These are phyloP conservation scores for Castanospermum australe DNA, from an alignment of 306 rosid genomes.

Conservation along the genomic window DNA sequence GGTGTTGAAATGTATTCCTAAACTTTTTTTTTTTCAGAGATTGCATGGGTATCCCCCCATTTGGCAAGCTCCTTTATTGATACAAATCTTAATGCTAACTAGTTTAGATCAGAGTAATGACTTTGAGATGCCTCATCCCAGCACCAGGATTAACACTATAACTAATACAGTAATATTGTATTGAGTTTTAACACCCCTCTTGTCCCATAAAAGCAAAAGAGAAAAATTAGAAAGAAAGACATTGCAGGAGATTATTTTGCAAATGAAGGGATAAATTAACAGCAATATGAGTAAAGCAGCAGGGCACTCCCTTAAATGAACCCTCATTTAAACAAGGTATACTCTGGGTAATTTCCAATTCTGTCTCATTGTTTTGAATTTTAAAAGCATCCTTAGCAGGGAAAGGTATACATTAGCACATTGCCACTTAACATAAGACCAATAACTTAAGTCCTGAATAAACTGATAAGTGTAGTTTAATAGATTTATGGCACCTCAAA, in stretches of 20 bases:
- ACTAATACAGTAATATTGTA: background rate
- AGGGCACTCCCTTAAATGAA: background rate
- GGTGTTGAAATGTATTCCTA: background rate
- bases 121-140: background rate
- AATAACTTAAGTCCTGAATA: background rate
- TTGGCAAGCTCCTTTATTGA: background rate
- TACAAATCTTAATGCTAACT: background rate
- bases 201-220: background rate
- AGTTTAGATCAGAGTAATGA: background rate
- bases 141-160: background rate
- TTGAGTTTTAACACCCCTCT: background rate
- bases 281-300: background rate
- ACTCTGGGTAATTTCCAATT: background rate
- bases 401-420: background rate
- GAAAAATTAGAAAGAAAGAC: background rate
- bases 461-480: background rate
- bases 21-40: background rate
- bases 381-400: background rate
- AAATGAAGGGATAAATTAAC: background rate
- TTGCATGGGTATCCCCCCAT: background rate
- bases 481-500: slow-evolving; percentile 3
- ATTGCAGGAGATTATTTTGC: background rate
- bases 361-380: slow-evolving; percentile 11
- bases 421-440: background rate
- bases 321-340: background rate